Evolutionary conservation across 257 asterid species (phyloP), one percentile per base, ranked within the genome.

Genomic region (Paulownia fortunei): DNA sequence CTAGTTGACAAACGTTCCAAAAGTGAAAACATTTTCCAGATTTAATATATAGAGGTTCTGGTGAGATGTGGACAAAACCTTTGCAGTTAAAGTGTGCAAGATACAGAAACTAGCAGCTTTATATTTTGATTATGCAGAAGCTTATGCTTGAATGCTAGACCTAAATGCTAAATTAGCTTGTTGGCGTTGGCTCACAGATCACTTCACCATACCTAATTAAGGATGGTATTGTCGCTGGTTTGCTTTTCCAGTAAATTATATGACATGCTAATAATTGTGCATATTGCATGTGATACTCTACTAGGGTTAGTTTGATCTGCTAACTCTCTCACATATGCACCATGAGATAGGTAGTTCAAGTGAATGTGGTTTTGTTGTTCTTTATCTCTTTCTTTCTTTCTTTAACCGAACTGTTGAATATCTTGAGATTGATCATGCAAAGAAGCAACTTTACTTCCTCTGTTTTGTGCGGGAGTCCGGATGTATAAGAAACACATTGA

Each of bases 321-420:
- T 34, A 55, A 69, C 9, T 60, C 42, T 79, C 24, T 16, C 12
- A 61, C 21, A 13, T 64, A 23, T 59, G 62, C 72, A 39, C 26
- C 42, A 0, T 7, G n/a, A 26, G 62, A 74, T 10, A n/a, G 65
- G 19, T 5, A 16, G 36, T 72, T 34, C 15, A 7, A 26, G 44
- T 58, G 64, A 34, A 46, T 30, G 52, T 39, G 71, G n/a, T 60
- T 73, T 52, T 59, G 18, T 34, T 30, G 37, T 67, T 16, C 62
- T 46, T 21, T 26, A 12, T 37, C 24, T 69, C 60, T 9, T 24
- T 64, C 5, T 73, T 23, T 69, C 56, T 32, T 23, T 69, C 11
- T 74, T 46, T 75, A 74, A 63, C 68, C 69, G 41, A 47, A 56
- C 58, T 78, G 59, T 44, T 51, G 64, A 67, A 37, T 46, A 42